Evolutionary conservation across 805 yeast species (phyloP).

Genomic region (Sporopachydermia quercuum): DNA sequence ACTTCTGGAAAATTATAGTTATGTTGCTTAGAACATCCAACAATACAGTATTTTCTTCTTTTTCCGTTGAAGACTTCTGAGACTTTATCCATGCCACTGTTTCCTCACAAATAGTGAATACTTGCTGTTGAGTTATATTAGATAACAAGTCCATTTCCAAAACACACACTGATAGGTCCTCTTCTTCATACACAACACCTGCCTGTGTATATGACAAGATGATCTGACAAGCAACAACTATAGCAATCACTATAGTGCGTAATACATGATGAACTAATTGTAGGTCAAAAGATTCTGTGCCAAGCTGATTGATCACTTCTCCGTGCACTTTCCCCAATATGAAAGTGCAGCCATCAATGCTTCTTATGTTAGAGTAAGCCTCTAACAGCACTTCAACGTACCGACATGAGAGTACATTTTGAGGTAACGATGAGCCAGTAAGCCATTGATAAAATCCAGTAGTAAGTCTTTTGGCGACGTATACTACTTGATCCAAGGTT

Average conservation of each 20-base stretch:
- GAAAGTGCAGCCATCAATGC: constrained; percentile 5
- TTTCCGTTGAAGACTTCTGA: not conserved
- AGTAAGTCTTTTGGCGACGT: constrained; percentile 38
- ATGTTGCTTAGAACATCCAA: not conserved
- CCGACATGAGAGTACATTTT: constrained; percentile 61
- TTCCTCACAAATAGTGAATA: not conserved
- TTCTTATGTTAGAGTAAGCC: constrained; percentile 20
- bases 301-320: constrained; percentile 3
- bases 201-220: constrained; percentile 30
- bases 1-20: not conserved
- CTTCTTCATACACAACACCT: constrained; percentile 60
- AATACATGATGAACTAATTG: constrained; percentile 35
- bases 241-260: constrained; percentile 34
- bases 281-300: constrained; percentile 3
- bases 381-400: constrained; percentile 48
- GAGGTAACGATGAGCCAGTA: constrained; percentile 57
- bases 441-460: constrained; percentile 58
- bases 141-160: not conserved
- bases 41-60: not conserved
- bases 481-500: constrained; percentile 27
- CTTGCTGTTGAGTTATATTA: not conserved
- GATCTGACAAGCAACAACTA: constrained; percentile 38
- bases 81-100: not conserved
- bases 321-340: constrained; percentile 4
- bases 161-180: constrained; percentile 45